phyloP scores from a whole-genome alignment of 306 rosid genomes.

The Astragalus membranaceus region DNA sequence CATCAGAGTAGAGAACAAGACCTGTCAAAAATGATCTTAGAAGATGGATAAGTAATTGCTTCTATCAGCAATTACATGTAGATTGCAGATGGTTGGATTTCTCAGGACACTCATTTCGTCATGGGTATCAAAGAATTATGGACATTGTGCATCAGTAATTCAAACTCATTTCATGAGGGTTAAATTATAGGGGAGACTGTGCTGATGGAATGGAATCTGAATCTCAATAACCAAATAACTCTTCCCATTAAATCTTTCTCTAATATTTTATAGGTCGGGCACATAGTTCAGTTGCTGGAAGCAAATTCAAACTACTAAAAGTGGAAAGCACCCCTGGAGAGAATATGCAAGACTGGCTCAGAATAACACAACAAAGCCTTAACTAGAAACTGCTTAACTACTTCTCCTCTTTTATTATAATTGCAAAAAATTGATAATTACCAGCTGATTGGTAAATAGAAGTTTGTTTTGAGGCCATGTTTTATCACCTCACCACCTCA shows the following conservation, averaged over 20 bases:
- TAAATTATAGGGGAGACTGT: background rate
- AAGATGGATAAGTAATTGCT: conserved; percentile 6
- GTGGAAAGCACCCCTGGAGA: background rate
- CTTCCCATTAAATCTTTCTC: background rate
- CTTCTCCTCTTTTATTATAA: background rate
- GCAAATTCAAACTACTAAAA: background rate
- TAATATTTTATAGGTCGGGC: background rate
- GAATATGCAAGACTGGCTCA: background rate
- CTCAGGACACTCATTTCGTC: background rate
- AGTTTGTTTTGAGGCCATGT: background rate
- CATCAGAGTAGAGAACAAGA: background rate
- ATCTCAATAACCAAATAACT: background rate
- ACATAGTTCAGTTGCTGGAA: background rate
- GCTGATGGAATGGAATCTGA: conserved; percentile 10
- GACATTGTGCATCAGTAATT: background rate
- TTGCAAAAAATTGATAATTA: background rate
- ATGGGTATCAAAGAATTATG: conserved; percentile 1
- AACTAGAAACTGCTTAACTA: background rate
- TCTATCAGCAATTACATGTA: background rate
- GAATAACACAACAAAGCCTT: background rate
- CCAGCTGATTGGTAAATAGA: background rate
- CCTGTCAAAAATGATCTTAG: background rate
- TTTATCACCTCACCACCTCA: conserved; percentile 1
- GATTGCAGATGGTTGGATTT: background rate
- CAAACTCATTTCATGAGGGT: background rate